A percentile compares a stretch with the other conserved stretches of the same genome.
These are phyloP conservation scores for Coniochaeta hoffmannii DNA, from an alignment of 2,329 filamentous ascomycete species.

Conservation along the genomic window DNA sequence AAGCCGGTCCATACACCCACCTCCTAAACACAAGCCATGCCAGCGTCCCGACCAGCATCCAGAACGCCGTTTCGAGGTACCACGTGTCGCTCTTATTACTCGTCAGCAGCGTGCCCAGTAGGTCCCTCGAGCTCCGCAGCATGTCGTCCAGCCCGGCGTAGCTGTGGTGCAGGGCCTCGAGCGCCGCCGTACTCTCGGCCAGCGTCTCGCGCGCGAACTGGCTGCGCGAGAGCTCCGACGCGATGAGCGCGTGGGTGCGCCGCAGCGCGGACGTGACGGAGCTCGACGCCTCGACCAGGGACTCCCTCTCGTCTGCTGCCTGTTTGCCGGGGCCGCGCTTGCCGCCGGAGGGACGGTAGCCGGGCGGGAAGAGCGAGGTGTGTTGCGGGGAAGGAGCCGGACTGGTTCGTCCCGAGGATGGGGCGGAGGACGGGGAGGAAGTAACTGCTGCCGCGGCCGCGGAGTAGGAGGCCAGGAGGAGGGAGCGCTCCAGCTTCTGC, in stretches of 20 bases:
- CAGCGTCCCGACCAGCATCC: slow-evolving; percentile 69
- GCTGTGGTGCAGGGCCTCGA: slow-evolving; percentile 72
- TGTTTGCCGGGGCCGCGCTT: slow-evolving; percentile 21
- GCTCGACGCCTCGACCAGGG: slow-evolving; percentile 66
- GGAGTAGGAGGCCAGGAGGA: slow-evolving; percentile 60
- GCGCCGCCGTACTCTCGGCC: slow-evolving; percentile 72
- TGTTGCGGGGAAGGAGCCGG: slow-evolving; percentile 15
- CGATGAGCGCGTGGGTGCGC: slow-evolving; percentile 80
- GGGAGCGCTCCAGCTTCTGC: slow-evolving; percentile 67
- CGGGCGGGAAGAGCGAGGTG: slow-evolving; percentile 13
- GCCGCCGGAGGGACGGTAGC: slow-evolving; percentile 15
- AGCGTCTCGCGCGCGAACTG: slow-evolving; percentile 87
- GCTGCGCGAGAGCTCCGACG: slow-evolving; percentile 74
- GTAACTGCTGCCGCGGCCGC: slow-evolving; percentile 18
- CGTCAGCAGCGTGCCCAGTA: slow-evolving; percentile 71
- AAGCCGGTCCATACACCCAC: slow-evolving; percentile 79
- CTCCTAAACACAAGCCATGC: slow-evolving; percentile 81
- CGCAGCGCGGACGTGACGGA: slow-evolving; percentile 81
- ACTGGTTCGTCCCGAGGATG: slow-evolving; percentile 26
- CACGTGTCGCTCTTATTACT: slow-evolving; percentile 96
- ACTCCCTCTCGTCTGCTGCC: slow-evolving; percentile 48
- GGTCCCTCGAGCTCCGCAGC: slow-evolving; percentile 63
- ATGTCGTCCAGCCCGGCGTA: slow-evolving; percentile 76
- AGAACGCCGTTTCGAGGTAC: slow-evolving; percentile 90
- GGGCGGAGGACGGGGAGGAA: slow-evolving; percentile 9